Base-by-base conservation (phyloP, 2,329 filamentous ascomycete species). In the Sarocladiaceae sp. region DNA sequence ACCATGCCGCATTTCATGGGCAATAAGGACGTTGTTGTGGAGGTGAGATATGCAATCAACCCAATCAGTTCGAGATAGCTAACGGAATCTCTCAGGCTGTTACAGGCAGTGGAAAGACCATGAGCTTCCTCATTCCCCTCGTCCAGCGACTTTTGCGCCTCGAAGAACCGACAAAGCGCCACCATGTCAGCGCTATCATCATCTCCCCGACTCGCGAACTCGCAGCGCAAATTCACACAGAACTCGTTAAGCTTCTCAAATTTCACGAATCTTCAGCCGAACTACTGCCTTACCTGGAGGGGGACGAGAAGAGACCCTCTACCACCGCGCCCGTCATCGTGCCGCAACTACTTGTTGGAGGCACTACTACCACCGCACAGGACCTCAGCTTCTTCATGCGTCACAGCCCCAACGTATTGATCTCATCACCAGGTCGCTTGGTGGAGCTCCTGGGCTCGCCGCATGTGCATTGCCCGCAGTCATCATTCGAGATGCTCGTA, bases 1-100 rank as follows among this genome's bases (percentile, higher is more conserved):
- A 85, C 88, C 4, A 85, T 96, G 52, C 88, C 89, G 11, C 77
- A 95, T 43, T 93, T 95, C 60, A 82, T 90, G 66, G 83, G 81
- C 43, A 86, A 95, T 61, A 95, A 94, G 58, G 89, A 95, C 63
- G 87, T 95, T 4, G 89, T 95, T 1, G 89, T 95, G 5, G 88
- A 95, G 69, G 80, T 80, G 60, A 37, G 60, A 45, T 20, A 2
- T 3, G 46, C 3, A 4, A 3, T 43, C 40, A 20, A 32, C 34
- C 23, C 15, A 33, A 9, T 34, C 18, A 11, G 19, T 16, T 12
- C 29, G 15, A 12, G n/a, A 15, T 33, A n/a, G n/a, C n/a, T n/a
- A n/a, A n/a, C n/a, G n/a, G 19, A 33, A 5, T 31, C 26, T 31
- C 45, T 20, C 21, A 84, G 73, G 88, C 88, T 24, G 89, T 95